These are phyloP conservation scores for Apiospora marii DNA, from an alignment of 2,329 filamentous ascomycete genomes.

Conservation along the genomic window DNA sequence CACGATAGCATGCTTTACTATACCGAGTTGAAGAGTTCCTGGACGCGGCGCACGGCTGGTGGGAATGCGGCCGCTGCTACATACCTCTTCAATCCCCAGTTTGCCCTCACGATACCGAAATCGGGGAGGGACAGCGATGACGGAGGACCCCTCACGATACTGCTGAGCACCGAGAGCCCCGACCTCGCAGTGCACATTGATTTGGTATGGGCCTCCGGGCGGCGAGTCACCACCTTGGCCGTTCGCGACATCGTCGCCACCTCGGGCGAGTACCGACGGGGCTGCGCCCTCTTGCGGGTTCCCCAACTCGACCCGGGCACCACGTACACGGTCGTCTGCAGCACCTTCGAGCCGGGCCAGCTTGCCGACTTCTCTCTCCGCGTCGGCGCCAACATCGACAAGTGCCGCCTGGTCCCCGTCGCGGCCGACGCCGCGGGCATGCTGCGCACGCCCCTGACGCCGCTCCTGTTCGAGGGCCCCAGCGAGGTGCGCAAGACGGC, in stretches of 20 bases:
- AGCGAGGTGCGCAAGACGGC: conserved; percentile 47
- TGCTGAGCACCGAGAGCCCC: conserved; percentile 72
- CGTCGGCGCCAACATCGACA: conserved; percentile 69
- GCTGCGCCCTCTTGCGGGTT: conserved; percentile 75
- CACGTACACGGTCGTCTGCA: conserved; percentile 86
- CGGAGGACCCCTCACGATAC: conserved; percentile 70
- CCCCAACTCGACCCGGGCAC: conserved; percentile 69
- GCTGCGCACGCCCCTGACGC: conserved; percentile 66
- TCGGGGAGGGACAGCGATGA: conserved; percentile 29
- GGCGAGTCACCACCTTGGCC: conserved; percentile 73
- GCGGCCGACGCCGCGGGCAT: conserved; percentile 79
- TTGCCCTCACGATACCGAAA: conserved; percentile 66
- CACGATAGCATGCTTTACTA: conserved; percentile 64
- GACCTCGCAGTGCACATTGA: conserved; percentile 85
- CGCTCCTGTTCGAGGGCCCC: conserved; percentile 53
- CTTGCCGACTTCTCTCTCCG: conserved; percentile 77
- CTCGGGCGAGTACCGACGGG: conserved; percentile 88
- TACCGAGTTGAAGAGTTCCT: conserved; percentile 68
- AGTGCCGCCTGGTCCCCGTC: conserved; percentile 63
- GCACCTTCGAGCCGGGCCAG: conserved; percentile 86
- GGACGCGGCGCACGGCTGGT: conserved; percentile 83
- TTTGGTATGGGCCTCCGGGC: conserved; percentile 78
- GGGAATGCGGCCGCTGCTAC: conserved; percentile 80
- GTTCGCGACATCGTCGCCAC: conserved; percentile 81
- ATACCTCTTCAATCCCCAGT: conserved; percentile 91